These are phyloP conservation scores for Hanseniaspora guilliermondii DNA, from an alignment of 805 yeast genomes.

Conservation along the genomic window DNA sequence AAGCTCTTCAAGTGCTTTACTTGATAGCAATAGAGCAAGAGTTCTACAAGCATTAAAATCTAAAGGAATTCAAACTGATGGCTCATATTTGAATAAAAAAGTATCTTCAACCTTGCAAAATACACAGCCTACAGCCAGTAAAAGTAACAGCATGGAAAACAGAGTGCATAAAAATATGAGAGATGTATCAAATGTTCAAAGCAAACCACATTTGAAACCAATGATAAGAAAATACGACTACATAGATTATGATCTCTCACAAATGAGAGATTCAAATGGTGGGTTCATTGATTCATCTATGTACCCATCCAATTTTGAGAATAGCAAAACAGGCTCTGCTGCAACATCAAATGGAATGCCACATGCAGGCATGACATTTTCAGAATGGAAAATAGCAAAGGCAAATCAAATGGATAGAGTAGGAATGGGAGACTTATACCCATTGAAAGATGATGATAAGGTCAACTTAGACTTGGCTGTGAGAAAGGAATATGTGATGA, in stretches of 20 bases:
- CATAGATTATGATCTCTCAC: constrained; percentile 76
- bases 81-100: neutral
- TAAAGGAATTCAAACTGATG: constrained; percentile 26
- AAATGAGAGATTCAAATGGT: constrained; percentile 79
- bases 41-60: constrained; percentile 49
- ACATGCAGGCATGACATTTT: constrained; percentile 12
- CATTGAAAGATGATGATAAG: neutral
- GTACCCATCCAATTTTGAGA: constrained; percentile 5
- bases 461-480: constrained; percentile 13
- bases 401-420: constrained; percentile 13
- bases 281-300: constrained; percentile 45
- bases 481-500: constrained; percentile 25
- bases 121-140: neutral
- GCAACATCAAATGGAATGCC: neutral
- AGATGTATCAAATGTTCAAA: neutral
- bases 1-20: neutral
- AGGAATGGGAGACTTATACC: constrained; percentile 6
- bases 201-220: constrained; percentile 23
- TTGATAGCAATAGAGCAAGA: constrained; percentile 43
- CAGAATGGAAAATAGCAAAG: constrained; percentile 11
- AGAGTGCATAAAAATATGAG: neutral
- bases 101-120: neutral
- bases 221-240: constrained; percentile 50
- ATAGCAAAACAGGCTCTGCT: neutral
- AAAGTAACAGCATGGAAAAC: neutral